Base-by-base conservation (phyloP, 176 grass and related monocot genomes). In the Leersia perrieri region DNA sequence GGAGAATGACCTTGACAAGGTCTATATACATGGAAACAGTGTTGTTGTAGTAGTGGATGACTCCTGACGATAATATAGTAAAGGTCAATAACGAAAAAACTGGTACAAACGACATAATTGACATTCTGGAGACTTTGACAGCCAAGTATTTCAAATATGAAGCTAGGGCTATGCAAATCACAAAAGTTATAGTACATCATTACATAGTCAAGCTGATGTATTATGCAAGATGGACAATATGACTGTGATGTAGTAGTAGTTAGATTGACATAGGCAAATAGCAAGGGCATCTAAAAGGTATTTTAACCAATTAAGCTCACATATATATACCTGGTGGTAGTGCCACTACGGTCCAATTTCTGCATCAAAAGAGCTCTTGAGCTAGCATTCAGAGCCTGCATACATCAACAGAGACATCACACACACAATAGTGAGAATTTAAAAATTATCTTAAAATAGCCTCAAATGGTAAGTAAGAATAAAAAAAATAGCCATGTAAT, bases 281-380 rank as follows among this genome's bases (percentile, higher is more conserved):
- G 63, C 18, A 16, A 83, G 63, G 44, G 15, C 61, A 75, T 10
- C 42, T 9, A 57, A 63, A 63, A 67, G 3, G 71, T 63, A 66
- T 49, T 33, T 22, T 18, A 90, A 68, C 23, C 41, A 55, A 77
- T 81, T 14, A 62, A 77, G n/a, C 16, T 74, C 11, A 44, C 23
- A 70, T 63, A 77, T 8, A 49, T 26, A 83, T 86, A 98, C 95
- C 92, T 93, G 67, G 88, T 72, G 40, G 96, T 89, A 62, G 61
- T 80, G 18, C 90, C 90, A 68, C 90, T 98, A 10, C 95, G 90
- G 60, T 98, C 97, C 77, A 99, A 88, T 79, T 99, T 99, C 74
- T 90, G 90, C 97, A 99, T 99, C 25, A 99, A 85, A 79, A 93
- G 85, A 75, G 97, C 97, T 93, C 97, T 88, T 16, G 97, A 95